Conservation (phyloP, 2,329 filamentous ascomycete genomes). For the Fusarium haematococcum region DNA sequence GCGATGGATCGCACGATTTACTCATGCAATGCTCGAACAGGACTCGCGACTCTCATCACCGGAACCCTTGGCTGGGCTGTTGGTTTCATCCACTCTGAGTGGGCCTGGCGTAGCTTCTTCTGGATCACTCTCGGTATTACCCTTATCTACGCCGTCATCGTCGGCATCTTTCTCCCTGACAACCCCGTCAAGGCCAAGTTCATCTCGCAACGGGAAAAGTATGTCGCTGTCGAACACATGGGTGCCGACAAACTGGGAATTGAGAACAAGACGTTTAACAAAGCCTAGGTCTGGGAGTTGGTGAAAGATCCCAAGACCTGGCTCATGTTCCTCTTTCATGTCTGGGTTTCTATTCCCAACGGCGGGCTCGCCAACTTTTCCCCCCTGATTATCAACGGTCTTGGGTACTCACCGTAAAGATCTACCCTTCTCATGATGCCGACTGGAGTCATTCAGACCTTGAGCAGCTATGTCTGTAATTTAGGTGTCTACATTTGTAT, state of each 20-base stretch:
- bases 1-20: no score
- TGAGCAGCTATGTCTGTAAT: neutral
- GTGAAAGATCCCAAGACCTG: slow-evolving; percentile 68
- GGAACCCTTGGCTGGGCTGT: neutral
- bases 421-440: neutral
- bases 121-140: slow-evolving; percentile 42
- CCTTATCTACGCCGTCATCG: slow-evolving; percentile 63
- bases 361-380: slow-evolving; percentile 19
- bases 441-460: neutral
- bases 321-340: slow-evolving; percentile 65
- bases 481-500: neutral
- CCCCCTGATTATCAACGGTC: slow-evolving; percentile 7
- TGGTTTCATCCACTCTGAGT: neutral
- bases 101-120: slow-evolving; percentile 11
- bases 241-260: neutral
- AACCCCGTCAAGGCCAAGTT: slow-evolving; percentile 63
- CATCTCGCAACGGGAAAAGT: slow-evolving; percentile 58
- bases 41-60: neutral
- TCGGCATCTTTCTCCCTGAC: slow-evolving; percentile 66
- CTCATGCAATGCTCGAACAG: neutral
- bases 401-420: neutral
- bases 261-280: slow-evolving; percentile 53
- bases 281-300: slow-evolving; percentile 58
- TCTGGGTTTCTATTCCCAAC: slow-evolving; percentile 41
- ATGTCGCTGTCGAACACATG: slow-evolving; percentile 61